Evolutionary conservation across 164 flowering plant genomes (phyloP).

Genomic region (Sextonia rubra): DNA sequence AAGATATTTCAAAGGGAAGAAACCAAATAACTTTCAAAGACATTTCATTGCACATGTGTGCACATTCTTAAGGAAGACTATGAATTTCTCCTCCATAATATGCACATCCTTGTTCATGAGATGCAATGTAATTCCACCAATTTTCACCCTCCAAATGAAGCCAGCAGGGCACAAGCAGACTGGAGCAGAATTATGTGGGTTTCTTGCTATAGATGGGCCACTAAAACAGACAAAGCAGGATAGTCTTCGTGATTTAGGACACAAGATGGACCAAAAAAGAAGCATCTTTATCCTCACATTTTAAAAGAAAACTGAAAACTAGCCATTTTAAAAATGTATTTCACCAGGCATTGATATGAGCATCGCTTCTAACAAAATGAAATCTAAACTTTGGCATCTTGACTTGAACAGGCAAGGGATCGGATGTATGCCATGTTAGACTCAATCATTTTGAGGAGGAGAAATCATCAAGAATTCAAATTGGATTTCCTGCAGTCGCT

Average conservation of each 20-base stretch:
- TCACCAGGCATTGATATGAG: not conserved
- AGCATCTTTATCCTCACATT: not conserved
- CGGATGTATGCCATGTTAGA: conserved; percentile 56
- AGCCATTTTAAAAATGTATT: no score
- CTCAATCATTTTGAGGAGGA: conserved; percentile 33
- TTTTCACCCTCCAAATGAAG: not conserved
- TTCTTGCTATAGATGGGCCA: not conserved
- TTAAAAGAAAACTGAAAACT: no score
- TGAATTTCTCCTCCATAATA: not conserved
- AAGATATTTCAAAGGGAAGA: not conserved
- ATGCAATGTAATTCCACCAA: no score
- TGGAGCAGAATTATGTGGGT: not conserved
- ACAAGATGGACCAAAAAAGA: not conserved
- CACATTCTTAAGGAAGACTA: not conserved
- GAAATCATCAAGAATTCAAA: conserved; percentile 31
- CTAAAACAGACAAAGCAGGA: not conserved
- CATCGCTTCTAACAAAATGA: not conserved
- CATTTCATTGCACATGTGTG: not conserved
- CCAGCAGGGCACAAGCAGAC: not conserved
- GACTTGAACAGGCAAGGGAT: conserved; percentile 49
- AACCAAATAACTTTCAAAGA: not conserved
- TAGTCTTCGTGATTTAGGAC: not conserved
- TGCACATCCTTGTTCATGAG: no score
- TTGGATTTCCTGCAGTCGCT: conserved; percentile 56
- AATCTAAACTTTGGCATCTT: not conserved